Percentiles rank a stretch among this genome's conserved stretches.
phyloP scores from a whole-genome alignment of 2,329 filamentous ascomycete species.

The Trichoderma oligosporum region DNA sequence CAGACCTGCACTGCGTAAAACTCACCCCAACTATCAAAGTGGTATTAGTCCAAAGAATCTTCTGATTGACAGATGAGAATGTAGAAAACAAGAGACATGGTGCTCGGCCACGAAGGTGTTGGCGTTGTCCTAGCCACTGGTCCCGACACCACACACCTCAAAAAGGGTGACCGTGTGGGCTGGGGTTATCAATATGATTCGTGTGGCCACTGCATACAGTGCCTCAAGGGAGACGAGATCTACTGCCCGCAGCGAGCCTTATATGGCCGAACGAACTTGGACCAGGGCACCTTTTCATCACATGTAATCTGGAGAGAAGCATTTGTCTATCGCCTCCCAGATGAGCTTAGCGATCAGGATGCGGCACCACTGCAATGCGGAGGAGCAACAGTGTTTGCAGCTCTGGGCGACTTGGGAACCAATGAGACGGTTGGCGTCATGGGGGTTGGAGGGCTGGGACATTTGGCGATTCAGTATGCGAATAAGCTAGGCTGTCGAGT shows the following conservation, averaged over 20 bases:
- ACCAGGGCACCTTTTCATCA: constrained; percentile 9
- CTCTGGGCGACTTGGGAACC: constrained; percentile 42
- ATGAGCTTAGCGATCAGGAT: constrained; percentile 35
- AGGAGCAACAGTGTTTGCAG: constrained; percentile 63
- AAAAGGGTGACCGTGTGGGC: constrained; percentile 44
- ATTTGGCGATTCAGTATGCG: not conserved
- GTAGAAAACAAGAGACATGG: too few relatives aligned
- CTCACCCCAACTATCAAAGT: too few relatives aligned
- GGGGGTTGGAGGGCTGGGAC: not conserved
- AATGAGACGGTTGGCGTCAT: not conserved
- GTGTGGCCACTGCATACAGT: constrained; percentile 49
- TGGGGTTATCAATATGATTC: constrained; percentile 43
- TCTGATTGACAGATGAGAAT: too few relatives aligned
- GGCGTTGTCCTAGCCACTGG: constrained; percentile 45
- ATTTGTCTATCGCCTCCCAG: constrained; percentile 37
- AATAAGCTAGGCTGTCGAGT: not conserved
- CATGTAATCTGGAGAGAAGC: not conserved
- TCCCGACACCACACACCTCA: constrained; percentile 40
- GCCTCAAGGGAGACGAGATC: constrained; percentile 28
- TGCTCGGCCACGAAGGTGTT: constrained; percentile 51
- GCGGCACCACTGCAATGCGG: constrained; percentile 64
- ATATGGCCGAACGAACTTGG: constrained; percentile 17
- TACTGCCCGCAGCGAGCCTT: constrained; percentile 20
- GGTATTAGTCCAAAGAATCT: too few relatives aligned
- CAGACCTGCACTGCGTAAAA: too few relatives aligned